Evolutionary conservation across 208 protist species (phyloP), one percentile per base, ranked within the genome.

Genomic region (Crithidia sp.): DNA sequence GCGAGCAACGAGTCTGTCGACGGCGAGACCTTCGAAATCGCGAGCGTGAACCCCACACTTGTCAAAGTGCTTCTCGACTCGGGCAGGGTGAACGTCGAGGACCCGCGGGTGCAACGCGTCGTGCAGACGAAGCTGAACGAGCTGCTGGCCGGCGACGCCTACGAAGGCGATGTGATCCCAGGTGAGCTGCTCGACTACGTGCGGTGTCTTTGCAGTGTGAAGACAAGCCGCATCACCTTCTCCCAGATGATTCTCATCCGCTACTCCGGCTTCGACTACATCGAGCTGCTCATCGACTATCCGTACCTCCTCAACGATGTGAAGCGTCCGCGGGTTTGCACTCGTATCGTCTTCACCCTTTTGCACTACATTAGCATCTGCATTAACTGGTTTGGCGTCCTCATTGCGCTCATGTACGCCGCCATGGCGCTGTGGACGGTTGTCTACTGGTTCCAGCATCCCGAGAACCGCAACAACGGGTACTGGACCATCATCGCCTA

Each of bases 211-310:
- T 92, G 83, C 69, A 69, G 62, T 44, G 82, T 93, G 16, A 89
- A 71, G 44, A 89, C 74, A 41, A 75, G 77, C 7, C 84, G 82
- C 4, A 79, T 96, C 45, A 91, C 78, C 19, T 77, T 81, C 54
- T 59, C 71, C 45, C 92, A 96, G 75, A 83, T 90, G 75, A 77
- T 81, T 10, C 87, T 92, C 10, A 81, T 92, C 43, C 84, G 85
- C 16, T 85, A 93, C 65, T 92, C 88, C 12, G 92, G 92, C 4
- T 94, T 95, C 79, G 89, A 93, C 68, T 95, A 92, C 75, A 78
- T 86, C 45, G 86, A 88, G 70, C 82, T 96, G 52, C 74, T 95
- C 47, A 74, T 82, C 49, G 89, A 95, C 55, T 91, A 81, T 61
- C 88, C 88, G 9, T 87, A 96, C 68, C 39, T 96, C 28, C 40